A percentile compares a stretch with the other conserved stretches of the same genome.
phyloP scores from a whole-genome alignment of 2,329 filamentous ascomycete species.

The Dactylellina sp. region DNA sequence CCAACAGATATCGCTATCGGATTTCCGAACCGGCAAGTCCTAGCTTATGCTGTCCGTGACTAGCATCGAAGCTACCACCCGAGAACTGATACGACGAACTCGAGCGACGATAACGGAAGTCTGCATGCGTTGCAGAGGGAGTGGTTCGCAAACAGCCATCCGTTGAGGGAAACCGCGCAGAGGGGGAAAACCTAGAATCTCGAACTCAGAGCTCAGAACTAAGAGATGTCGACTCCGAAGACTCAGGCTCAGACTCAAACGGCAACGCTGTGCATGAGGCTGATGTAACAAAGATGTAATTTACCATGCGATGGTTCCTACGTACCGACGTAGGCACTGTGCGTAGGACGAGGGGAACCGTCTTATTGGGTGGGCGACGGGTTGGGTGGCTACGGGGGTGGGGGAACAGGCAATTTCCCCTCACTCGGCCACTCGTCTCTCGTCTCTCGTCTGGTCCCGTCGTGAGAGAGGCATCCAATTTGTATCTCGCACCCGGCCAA shows the following conservation, averaged over 20 bases:
- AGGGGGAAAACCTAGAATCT: not conserved
- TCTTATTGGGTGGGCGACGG: conserved; percentile 43
- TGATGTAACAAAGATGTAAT: conserved; percentile 26
- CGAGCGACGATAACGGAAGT: conserved; percentile 14
- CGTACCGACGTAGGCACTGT: not conserved
- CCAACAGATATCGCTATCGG: conserved; percentile 2
- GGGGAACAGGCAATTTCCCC: conserved; percentile 42
- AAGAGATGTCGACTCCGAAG: too few species aligned
- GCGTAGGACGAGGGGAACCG: conserved; percentile 49
- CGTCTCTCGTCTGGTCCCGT: not conserved
- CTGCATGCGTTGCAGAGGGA: conserved; percentile 9
- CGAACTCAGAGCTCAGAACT: too few species aligned
- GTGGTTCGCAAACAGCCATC: conserved; percentile 9
- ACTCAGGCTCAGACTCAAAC: too few species aligned
- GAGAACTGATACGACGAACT: conserved; percentile 15
- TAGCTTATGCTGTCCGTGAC: not conserved
- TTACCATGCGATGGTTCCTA: not conserved
- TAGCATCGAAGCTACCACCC: conserved; percentile 7
- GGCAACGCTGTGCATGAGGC: not conserved
- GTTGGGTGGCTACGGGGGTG: not conserved
- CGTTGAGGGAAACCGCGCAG: not conserved
- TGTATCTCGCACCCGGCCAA: too few species aligned
- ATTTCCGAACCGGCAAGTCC: conserved; percentile 24
- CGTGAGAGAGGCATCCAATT: conserved; percentile 8
- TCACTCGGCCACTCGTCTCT: conserved; percentile 22